phyloP scores from a whole-genome alignment of 83 land plant genomes.

The Picea engelmannii region DNA sequence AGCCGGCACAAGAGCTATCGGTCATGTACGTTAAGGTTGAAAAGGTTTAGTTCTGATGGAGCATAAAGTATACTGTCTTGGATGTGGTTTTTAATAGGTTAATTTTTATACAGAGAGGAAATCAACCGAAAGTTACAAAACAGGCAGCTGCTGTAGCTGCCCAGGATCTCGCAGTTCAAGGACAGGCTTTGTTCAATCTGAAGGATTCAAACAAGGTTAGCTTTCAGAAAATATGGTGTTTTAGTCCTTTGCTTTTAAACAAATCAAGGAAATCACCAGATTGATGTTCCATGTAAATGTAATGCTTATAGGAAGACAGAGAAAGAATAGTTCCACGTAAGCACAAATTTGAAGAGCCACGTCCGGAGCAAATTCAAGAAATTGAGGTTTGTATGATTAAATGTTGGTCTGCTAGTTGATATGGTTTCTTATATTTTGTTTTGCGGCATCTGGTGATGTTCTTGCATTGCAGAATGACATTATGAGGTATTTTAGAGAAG shows the following conservation, averaged over 20 bases:
- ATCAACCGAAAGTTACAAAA: conserved; percentile 55
- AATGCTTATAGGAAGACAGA: conserved; percentile 78
- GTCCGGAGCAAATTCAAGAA: conserved; percentile 90
- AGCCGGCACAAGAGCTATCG: conserved; percentile 32
- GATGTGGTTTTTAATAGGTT: background rate
- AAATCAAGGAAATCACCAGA: background rate
- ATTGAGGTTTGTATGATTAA: conserved; percentile 66
- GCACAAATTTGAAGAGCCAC: conserved; percentile 91
- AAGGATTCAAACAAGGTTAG: conserved; percentile 93
- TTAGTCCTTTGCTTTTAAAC: background rate
- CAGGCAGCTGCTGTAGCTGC: conserved; percentile 64
- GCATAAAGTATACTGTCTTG: background rate
- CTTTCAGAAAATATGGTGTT: background rate
- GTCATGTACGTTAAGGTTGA: conserved; percentile 32
- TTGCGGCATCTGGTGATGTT: background rate
- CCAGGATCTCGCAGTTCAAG: conserved; percentile 87
- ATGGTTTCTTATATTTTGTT: background rate
- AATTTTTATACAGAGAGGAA: conserved; percentile 31
- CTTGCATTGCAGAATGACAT: conserved; percentile 68
- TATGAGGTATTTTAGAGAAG: conserved; percentile 85
- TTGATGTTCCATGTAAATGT: background rate
- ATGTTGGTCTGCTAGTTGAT: background rate
- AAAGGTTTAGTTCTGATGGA: background rate
- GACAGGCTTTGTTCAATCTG: conserved; percentile 84
- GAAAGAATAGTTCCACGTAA: conserved; percentile 80